Conservation (phyloP, 163 green algal species). For the Scenedesmus sp. region DNA sequence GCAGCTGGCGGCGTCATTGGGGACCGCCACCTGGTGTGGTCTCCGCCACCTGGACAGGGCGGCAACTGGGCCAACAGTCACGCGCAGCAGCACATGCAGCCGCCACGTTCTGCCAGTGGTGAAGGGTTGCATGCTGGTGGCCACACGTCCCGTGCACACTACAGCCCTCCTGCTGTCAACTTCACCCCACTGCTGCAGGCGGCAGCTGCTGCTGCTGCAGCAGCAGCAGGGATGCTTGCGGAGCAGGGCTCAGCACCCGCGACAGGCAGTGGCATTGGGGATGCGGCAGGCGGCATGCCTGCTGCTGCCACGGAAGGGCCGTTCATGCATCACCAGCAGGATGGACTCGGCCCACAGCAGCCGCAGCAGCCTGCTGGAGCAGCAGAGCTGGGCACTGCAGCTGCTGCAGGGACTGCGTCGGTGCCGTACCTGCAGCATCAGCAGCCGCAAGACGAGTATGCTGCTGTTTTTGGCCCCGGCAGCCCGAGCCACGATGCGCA, state of each 20-base stretch:
- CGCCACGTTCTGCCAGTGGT: constrained; percentile 8
- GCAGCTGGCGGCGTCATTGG: not conserved
- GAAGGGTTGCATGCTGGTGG: constrained; percentile 2
- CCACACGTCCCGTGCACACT: constrained; percentile 2
- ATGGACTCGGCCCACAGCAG: not conserved
- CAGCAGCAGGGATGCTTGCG: not conserved
- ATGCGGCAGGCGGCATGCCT: constrained; percentile 3
- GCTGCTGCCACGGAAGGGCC: not conserved
- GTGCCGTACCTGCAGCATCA: not conserved
- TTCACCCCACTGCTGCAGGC: constrained; percentile 5
- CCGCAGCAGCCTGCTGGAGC: not conserved
- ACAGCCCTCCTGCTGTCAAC: constrained; percentile 51
- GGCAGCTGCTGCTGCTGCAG: constrained; percentile 11
- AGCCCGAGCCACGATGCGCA: constrained; percentile 30
- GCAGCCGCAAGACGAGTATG: not conserved
- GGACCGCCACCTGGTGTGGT: not conserved
- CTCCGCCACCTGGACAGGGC: constrained; percentile 11
- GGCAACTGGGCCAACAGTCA: not conserved
- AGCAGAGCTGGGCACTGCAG: not conserved
- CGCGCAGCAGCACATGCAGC: constrained; percentile 2
- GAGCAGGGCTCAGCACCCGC: constrained; percentile 14
- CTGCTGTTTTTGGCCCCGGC: not conserved
- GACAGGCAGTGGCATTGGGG: constrained; percentile 7
- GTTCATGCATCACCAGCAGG: not conserved
- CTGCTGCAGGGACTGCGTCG: not conserved